phyloP scores from a whole-genome alignment of 1,284 basidiomycete genomes.

The Moniliella sp. region DNA sequence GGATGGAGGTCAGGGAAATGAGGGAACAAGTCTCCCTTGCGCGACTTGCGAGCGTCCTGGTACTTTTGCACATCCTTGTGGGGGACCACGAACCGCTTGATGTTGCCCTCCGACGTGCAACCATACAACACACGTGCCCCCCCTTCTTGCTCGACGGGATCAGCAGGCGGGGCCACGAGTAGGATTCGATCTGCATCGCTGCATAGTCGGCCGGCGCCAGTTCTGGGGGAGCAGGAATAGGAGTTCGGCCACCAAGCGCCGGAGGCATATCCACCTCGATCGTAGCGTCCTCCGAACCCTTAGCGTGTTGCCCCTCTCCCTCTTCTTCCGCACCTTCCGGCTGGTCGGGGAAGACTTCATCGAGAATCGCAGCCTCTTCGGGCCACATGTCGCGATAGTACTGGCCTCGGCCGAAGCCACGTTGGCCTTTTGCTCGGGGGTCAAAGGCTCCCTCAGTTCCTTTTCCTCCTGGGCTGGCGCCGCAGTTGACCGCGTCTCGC shows the following conservation, averaged over 20 bases:
- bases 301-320: neutral
- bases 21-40: slow-evolving; percentile 86
- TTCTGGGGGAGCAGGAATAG: too few relatives aligned
- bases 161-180: slow-evolving; percentile 63
- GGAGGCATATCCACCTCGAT: neutral
- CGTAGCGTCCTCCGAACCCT: slow-evolving; percentile 2
- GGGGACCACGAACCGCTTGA: slow-evolving; percentile 71
- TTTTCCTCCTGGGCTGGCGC: neutral
- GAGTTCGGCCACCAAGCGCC: too few relatives aligned
- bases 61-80: slow-evolving; percentile 78
- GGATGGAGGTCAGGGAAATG: too few relatives aligned
- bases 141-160: slow-evolving; percentile 72
- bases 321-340: neutral
- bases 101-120: slow-evolving; percentile 60
- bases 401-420: too few relatives aligned
- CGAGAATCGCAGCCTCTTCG: neutral
- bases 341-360: neutral
- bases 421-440: too few relatives aligned
- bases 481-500: too few relatives aligned
- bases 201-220: slow-evolving; percentile 3
- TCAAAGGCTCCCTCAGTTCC: neutral
- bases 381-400: too few relatives aligned
- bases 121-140: slow-evolving; percentile 82
- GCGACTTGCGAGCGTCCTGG: slow-evolving; percentile 77
- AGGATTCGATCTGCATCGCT: slow-evolving; percentile 15